Conservation (phyloP, 176 grass and related monocot genomes). For the Lolium multiflorum region DNA sequence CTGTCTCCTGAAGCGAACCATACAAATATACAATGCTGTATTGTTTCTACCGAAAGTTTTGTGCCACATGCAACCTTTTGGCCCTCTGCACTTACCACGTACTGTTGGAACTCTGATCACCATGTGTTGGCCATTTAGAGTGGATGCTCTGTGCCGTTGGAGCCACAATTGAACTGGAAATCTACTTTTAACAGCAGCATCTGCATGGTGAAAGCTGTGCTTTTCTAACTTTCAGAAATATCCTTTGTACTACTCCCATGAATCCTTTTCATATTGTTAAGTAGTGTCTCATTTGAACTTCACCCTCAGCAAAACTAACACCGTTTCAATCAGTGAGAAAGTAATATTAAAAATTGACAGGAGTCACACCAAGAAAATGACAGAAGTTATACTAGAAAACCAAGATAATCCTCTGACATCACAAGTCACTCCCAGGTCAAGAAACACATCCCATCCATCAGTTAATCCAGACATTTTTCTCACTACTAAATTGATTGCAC, state of each 20-base stretch:
- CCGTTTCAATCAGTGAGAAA: not conserved
- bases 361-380: not conserved
- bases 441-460: not conserved
- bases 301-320: not conserved
- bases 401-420: not conserved
- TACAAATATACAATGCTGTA: conserved; percentile 41
- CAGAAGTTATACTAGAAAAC: not conserved
- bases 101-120: not conserved
- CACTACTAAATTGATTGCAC: conserved; percentile 21
- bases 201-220: not conserved
- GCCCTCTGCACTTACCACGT: conserved; percentile 15
- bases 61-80: conserved; percentile 47
- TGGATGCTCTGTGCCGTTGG: not conserved
- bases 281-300: not conserved
- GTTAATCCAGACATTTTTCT: not conserved
- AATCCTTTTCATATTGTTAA: not conserved
- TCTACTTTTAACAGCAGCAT: not conserved
- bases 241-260: not conserved
- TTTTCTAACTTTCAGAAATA: conserved; percentile 16
- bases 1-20: conserved; percentile 24
- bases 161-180: not conserved
- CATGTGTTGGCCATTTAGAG: not conserved
- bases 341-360: not conserved
- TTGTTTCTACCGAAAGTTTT: conserved; percentile 53
- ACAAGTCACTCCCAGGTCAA: conserved; percentile 25